phyloP scores from a whole-genome alignment of 768 basidiomycete genomes.

The Hemileccinum rubropunctum region DNA sequence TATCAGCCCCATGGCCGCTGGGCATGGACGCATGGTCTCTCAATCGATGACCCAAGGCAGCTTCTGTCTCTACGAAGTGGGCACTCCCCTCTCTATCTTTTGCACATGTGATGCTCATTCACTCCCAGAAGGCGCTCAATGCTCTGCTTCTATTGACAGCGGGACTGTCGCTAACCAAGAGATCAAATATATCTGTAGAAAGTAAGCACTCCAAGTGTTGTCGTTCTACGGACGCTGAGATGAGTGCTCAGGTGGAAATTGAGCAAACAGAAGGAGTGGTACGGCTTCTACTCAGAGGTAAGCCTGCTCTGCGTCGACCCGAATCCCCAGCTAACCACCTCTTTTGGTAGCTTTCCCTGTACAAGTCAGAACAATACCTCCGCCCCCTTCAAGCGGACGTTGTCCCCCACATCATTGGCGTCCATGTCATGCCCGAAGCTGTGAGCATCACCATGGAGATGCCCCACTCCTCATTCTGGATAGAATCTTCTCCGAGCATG shows the following conservation, averaged over 20 bases:
- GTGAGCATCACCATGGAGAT: conserved; percentile 48
- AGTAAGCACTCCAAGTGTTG: conserved; percentile 21
- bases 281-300: conserved; percentile 41
- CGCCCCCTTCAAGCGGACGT: conserved; percentile 49
- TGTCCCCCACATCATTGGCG: conserved; percentile 52
- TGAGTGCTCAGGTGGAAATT: conserved; percentile 31
- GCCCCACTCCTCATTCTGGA: conserved; percentile 60
- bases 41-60: conserved; percentile 26
- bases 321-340: conserved; percentile 1
- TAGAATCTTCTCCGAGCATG: conserved; percentile 58
- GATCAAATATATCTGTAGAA: conserved; percentile 37
- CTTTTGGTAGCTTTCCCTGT: conserved; percentile 46
- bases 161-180: conserved; percentile 27
- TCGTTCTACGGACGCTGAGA: background rate
- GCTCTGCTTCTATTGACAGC: conserved; percentile 36
- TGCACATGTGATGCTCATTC: conserved; percentile 5
- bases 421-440: conserved; percentile 38
- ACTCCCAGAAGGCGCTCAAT: conserved; percentile 34
- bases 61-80: conserved; percentile 26
- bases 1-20: conserved; percentile 33
- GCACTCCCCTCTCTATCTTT: background rate
- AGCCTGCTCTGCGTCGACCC: conserved; percentile 17
- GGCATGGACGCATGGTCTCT: conserved; percentile 29
- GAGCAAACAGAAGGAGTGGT: conserved; percentile 33
- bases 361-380: conserved; percentile 45